phyloP scores from a whole-genome alignment of 148 eudicot genomes.

The Dysphania ambrosioides region DNA sequence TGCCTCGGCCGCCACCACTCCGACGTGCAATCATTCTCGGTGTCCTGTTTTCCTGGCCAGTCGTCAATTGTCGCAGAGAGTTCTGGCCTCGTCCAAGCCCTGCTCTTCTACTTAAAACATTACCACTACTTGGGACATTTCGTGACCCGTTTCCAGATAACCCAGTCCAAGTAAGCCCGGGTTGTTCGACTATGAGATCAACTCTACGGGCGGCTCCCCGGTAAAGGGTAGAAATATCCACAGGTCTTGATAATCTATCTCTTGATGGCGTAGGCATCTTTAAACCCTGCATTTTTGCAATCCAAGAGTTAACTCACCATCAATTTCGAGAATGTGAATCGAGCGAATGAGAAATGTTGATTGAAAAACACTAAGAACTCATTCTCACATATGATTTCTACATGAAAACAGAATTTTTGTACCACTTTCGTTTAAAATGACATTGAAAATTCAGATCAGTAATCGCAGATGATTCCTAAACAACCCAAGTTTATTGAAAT shows the following conservation, averaged over 20 bases:
- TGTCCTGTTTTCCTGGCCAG: conserved; percentile 27
- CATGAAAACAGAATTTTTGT: background rate
- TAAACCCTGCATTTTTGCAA: background rate
- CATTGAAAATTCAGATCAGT: background rate
- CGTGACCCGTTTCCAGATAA: conserved; percentile 30
- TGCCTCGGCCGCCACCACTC: conserved; percentile 31
- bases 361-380: background rate
- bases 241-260: conserved; percentile 63
- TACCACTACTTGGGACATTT: conserved; percentile 24
- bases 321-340: too few species aligned
- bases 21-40: conserved; percentile 18
- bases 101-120: conserved; percentile 21
- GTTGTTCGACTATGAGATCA: conserved; percentile 37
- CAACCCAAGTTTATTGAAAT: background rate
- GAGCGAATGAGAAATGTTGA: background rate
- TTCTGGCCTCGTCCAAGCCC: conserved; percentile 23
- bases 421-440: background rate
- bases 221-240: conserved; percentile 38
- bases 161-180: conserved; percentile 27
- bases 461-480: background rate
- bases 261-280: conserved; percentile 45
- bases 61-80: conserved; percentile 13
- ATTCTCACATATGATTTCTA: background rate
- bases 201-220: conserved; percentile 32
- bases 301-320: too few species aligned